Evolutionary conservation across 345 rosid genomes (phyloP).

Genomic region (Gossypium sturtianum): DNA sequence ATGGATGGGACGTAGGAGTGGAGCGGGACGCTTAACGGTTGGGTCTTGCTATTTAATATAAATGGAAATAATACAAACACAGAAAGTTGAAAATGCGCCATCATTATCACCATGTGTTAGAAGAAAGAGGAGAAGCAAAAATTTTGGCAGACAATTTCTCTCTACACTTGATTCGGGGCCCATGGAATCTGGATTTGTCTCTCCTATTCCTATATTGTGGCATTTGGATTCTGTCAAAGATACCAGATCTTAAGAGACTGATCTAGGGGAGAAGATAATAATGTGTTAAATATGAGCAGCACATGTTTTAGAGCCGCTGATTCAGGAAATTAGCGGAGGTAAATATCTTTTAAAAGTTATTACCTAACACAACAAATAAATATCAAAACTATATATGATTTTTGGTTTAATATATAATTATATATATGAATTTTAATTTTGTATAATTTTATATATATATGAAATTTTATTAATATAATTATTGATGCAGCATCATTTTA

Average conservation of each 20-base stretch:
- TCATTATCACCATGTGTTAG: neutral
- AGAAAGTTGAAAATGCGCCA: neutral
- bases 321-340: neutral
- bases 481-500: too few species aligned
- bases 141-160: neutral
- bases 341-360: too few species aligned
- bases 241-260: neutral
- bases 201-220: neutral
- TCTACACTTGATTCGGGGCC: neutral
- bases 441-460: too few species aligned
- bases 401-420: too few species aligned
- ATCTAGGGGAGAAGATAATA: neutral
- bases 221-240: neutral
- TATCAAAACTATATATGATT: too few species aligned
- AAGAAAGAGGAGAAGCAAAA: neutral
- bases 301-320: conserved; percentile 7
- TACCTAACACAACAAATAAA: too few species aligned
- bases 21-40: too few species aligned
- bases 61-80: neutral
- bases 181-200: neutral
- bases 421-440: too few species aligned
- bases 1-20: too few species aligned
- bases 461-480: too few species aligned
- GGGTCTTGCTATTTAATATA: too few species aligned
- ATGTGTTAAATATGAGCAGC: neutral